Evolutionary conservation across 2,329 filamentous ascomycete genomes (phyloP).

Genomic region (Cordyceps pruinosa): DNA sequence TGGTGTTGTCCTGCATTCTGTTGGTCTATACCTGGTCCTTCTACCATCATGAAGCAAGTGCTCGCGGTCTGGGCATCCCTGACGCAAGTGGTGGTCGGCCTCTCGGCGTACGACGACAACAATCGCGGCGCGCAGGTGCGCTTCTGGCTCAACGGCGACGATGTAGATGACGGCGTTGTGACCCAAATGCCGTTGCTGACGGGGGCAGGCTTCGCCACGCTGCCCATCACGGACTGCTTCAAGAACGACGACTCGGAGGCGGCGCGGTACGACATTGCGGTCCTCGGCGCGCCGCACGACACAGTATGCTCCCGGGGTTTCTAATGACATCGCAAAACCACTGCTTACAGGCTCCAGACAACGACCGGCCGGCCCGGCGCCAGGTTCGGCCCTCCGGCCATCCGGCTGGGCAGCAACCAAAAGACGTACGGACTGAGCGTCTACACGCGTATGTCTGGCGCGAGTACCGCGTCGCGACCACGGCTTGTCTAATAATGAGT

Average conservation of each 20-base stretch:
- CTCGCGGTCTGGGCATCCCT: background rate
- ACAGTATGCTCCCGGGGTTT: constrained; percentile 18
- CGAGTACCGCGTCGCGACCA: background rate
- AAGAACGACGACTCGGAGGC: constrained; percentile 12
- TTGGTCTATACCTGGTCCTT: no score
- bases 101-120: constrained; percentile 8
- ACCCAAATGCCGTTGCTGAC: constrained; percentile 15
- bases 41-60: background rate
- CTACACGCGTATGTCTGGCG: constrained; percentile 14
- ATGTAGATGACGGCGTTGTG: constrained; percentile 13
- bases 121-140: constrained; percentile 14
- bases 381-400: constrained; percentile 75
- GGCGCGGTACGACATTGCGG: constrained; percentile 22
- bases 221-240: constrained; percentile 22
- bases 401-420: constrained; percentile 68
- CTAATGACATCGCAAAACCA: no score
- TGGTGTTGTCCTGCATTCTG: no score
- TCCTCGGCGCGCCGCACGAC: constrained; percentile 24
- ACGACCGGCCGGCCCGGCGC: constrained; percentile 26
- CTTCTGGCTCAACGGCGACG: constrained; percentile 14
- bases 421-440: constrained; percentile 28
- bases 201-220: constrained; percentile 19
- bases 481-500: background rate
- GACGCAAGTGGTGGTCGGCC: background rate
- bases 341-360: constrained; percentile 11